phyloP scores from a whole-genome alignment of 768 basidiomycete species.

The Suillus placidus region DNA sequence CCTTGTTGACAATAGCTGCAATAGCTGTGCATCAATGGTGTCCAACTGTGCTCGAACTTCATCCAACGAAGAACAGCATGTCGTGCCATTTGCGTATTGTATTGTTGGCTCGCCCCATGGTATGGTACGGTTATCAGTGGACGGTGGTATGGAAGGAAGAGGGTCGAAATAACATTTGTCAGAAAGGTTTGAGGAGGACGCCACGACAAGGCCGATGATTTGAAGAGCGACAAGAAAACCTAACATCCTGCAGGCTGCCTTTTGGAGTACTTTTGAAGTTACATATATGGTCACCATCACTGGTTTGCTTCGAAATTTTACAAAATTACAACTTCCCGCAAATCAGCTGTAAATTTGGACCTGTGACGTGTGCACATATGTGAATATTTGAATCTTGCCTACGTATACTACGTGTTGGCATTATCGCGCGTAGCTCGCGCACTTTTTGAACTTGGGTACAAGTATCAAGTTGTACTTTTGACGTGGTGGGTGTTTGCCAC shows the following conservation, averaged over 20 bases:
- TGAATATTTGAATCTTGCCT: no score
- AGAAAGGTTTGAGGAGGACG: constrained; percentile 1
- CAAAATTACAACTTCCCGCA: not conserved
- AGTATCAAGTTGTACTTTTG: no score
- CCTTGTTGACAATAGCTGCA: constrained; percentile 25
- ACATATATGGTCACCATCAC: no score
- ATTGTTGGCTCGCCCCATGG: constrained; percentile 29
- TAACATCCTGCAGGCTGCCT: not conserved
- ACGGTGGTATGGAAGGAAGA: constrained; percentile 17
- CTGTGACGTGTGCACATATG: no score
- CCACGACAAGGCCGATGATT: not conserved
- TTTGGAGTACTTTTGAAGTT: no score
- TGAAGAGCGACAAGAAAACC: not conserved
- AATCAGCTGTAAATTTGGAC: not conserved
- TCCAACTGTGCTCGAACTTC: constrained; percentile 22
- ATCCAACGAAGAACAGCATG: constrained; percentile 28
- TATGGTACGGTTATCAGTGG: constrained; percentile 20
- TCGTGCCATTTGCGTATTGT: constrained; percentile 22
- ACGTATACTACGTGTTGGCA: no score
- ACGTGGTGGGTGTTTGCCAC: no score
- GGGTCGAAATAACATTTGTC: constrained; percentile 24
- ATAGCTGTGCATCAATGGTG: constrained; percentile 20
- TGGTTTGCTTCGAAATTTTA: not conserved
- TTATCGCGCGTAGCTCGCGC: no score
- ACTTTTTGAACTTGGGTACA: no score